Base-by-base conservation (phyloP, 2,329 filamentous ascomycete species). In the Monosporascus ibericus region DNA sequence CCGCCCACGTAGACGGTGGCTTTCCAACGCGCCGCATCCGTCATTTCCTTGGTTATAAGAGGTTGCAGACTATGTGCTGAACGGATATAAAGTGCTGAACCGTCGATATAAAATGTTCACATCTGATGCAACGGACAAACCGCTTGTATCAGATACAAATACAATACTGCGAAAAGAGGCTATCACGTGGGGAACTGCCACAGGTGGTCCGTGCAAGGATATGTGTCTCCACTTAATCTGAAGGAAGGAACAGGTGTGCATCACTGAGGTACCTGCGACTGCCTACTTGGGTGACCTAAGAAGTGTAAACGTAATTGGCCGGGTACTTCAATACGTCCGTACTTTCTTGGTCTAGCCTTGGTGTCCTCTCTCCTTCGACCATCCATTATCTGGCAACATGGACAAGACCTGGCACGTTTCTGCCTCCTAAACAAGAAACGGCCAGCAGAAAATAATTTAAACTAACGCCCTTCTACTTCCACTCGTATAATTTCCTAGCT, bases 1-100 rank as follows among this genome's bases (percentile, higher is more conserved):
- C 92, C 92, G 57, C 92, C 92, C 49, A 99, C 89, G 68, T 95
- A 95, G 56, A 99, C 80, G 11, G 94, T 99, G 46, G 89, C 85
- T 72, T 96, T 96, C 72, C 92, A 86, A 57, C 92, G 85, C 48
- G 88, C 76, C 50, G 86, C 77, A 69, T 96, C 91, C 34, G 90
- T 85, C 89, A 96, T 95, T 54, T 75, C 39, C 34, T 17, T 14
- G 27, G 9, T 30, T 30, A 9, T 27, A 30, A 11, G 11, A 11
- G 1, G 27, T 11, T 11, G 24, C 9, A 30, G 36, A 34, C 18
- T 25, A 34, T 55, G 52, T 54, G 52, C 48, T 52, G 54, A 46
- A 55, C 25, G 37, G 47, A 44, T 48, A 47, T 36, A 14, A 48
- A 36, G 34, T 48, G 27, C 38, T 42, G 47, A n/a, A 42, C 20